Percentiles rank a stretch among this genome's conserved stretches.
Evolutionary conservation across 495 filamentous ascomycete species (phyloP).

Genomic region (Penicillium pancosmium): DNA sequence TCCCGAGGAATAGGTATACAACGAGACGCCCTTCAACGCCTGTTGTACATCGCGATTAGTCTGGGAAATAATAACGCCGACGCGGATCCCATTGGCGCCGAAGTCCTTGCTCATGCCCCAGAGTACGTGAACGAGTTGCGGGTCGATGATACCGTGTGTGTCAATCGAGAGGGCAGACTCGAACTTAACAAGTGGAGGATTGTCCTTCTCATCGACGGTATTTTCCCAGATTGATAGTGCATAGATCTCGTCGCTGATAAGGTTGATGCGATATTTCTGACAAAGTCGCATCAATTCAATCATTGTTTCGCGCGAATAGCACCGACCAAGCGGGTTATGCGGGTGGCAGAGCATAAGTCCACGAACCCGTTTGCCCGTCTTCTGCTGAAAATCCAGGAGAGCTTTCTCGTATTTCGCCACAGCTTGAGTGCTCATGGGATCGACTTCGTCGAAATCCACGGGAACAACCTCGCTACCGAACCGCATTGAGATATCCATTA

Average conservation of each 20-base stretch:
- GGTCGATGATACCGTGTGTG: slow-evolving; percentile 49
- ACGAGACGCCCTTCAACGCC: slow-evolving; percentile 39
- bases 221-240: slow-evolving; percentile 56
- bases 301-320: slow-evolving; percentile 54
- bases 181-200: slow-evolving; percentile 41
- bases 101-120: slow-evolving; percentile 68
- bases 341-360: slow-evolving; percentile 62
- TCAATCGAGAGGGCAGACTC: slow-evolving; percentile 56
- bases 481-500: slow-evolving; percentile 31
- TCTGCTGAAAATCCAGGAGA: slow-evolving; percentile 27
- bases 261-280: slow-evolving; percentile 55
- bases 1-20: slow-evolving; percentile 51
- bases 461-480: slow-evolving; percentile 39
- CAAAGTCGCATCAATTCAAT: slow-evolving; percentile 54
- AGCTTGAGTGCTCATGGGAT: slow-evolving; percentile 47
- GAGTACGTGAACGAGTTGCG: slow-evolving; percentile 55
- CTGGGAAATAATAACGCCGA: slow-evolving; percentile 56
- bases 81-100: slow-evolving; percentile 55
- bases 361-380: slow-evolving; percentile 38
- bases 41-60: slow-evolving; percentile 41
- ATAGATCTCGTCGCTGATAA: slow-evolving; percentile 68
- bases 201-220: slow-evolving; percentile 23
- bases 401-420: slow-evolving; percentile 47
- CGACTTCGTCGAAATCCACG: slow-evolving; percentile 45
- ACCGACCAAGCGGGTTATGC: slow-evolving; percentile 62